Evolutionary conservation across 441 rosid genomes (phyloP), one percentile per base, ranked within the genome.

Genomic region (Bruguiera hainesii): DNA sequence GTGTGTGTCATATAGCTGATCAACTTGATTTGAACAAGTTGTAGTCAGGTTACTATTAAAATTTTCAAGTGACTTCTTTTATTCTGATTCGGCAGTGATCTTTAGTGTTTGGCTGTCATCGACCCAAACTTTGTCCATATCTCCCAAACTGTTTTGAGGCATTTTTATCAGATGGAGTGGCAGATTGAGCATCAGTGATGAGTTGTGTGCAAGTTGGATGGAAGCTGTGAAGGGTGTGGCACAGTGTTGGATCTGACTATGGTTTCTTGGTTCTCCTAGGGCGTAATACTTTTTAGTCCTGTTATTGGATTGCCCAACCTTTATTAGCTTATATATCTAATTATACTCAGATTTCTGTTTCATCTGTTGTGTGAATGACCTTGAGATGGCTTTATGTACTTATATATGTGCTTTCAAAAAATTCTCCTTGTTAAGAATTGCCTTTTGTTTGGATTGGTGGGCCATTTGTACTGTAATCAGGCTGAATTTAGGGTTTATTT

Each of bases 11-110:
- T 73, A 69, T 68, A 57, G 69, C 65, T 39, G 72, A 64, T 65
- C 72, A 69, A 73, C 65, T 73, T 74, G 78, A 58, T 71, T 60
- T 80, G 78, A 78, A 65, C 81, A 67, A 74, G 66, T 72, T 65
- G 59, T 68, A 75, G 73, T 72, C 65, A 76, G 81, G 78, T 80
- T 49, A 63, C 58, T 70, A 64, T 67, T 58, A 67, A 68, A 74
- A 42, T 62, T 52, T 64, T 72, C 51, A 66, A 71, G 53, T 64
- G 68, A 81, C 70, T 29, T 72, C 59, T 66, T 7, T 28, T 65
- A 33, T 51, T 39, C 64, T 28, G 37, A 23, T 55, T 31, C 3
- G 39, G 1, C 23, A 48, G 48, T 31, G 60, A 42, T 25, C 31
- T 33, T 3, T 8, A 19, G 8, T 46, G 18, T 19, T 28, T 8